Conservation (phyloP, 441 rosid genomes). For the Pelargonium australe region DNA sequence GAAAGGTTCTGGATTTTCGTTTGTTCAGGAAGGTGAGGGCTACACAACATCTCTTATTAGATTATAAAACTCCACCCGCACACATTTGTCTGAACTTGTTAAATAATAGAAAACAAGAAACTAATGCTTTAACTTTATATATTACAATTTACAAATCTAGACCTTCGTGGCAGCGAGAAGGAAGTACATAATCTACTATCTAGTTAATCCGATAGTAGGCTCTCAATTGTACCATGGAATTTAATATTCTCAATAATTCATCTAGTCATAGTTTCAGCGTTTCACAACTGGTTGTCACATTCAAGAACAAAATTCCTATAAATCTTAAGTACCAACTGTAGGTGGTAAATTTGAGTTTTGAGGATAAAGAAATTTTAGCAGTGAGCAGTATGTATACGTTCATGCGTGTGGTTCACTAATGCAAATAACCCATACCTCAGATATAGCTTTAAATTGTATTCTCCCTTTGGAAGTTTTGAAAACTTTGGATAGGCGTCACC, state of each 20-base stretch:
- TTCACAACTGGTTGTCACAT: background rate
- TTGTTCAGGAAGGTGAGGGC: background rate
- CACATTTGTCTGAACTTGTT: background rate
- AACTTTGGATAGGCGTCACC: constrained; percentile 89
- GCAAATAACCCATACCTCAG: constrained; percentile 48
- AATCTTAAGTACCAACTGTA: constrained; percentile 11
- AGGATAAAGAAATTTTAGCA: background rate
- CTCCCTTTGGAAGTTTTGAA: constrained; percentile 89
- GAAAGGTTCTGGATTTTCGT: constrained; percentile 6
- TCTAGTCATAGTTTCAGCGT: background rate
- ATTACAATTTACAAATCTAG: background rate
- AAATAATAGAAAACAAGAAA: background rate
- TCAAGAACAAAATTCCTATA: background rate
- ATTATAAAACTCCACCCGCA: background rate
- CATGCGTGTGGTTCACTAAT: constrained; percentile 1
- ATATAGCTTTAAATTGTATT: constrained; percentile 68
- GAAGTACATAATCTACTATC: background rate
- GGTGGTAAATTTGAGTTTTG: constrained; percentile 8
- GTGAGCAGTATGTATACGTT: background rate
- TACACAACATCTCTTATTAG: background rate
- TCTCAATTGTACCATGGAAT: background rate
- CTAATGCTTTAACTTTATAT: background rate
- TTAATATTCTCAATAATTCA: background rate
- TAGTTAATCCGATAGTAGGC: background rate
- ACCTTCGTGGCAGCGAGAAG: background rate